Evolutionary conservation across 1,284 basidiomycete species (phyloP).

Genomic region (Amylostereum areolatum): DNA sequence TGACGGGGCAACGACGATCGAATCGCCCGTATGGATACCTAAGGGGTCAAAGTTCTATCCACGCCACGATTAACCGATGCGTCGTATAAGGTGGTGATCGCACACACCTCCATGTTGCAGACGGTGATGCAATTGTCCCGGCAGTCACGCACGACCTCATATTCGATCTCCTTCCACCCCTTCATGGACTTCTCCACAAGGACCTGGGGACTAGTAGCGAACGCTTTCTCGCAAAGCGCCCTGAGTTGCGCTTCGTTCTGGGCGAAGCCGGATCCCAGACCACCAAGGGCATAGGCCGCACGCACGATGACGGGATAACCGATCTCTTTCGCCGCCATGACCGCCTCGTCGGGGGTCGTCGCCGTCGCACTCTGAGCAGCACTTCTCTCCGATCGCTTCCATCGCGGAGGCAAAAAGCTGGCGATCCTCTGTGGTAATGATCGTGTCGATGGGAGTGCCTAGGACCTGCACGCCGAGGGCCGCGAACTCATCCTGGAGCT

Average conservation of each 20-base stretch:
- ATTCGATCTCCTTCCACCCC: conserved; percentile 99
- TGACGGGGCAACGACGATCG: conserved; percentile 97
- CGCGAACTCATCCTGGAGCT: conserved; percentile 94
- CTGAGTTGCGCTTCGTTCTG: conserved; percentile 84
- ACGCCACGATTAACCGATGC: conserved; percentile 3
- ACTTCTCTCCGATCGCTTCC: conserved; percentile 94
- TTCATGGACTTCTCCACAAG: conserved; percentile 99
- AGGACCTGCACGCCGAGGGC: conserved; percentile 87
- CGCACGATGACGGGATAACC: conserved; percentile 98
- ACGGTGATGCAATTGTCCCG: conserved; percentile 98
- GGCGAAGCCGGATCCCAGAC: conserved; percentile 93
- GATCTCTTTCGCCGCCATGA: conserved; percentile 79
- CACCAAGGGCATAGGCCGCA: conserved; percentile 94
- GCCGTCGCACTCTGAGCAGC: conserved; percentile 86
- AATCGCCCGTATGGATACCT: conserved; percentile 98
- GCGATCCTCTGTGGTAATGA: conserved; percentile 96
- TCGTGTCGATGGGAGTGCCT: conserved; percentile 95
- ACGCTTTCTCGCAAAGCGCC: conserved; percentile 88
- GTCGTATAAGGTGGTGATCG: background rate
- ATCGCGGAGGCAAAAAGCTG: conserved; percentile 94
- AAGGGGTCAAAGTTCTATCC: conserved; percentile 94
- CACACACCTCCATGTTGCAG: conserved; percentile 97
- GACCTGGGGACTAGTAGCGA: conserved; percentile 96
- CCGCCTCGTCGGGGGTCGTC: conserved; percentile 79
- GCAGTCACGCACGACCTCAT: conserved; percentile 98